Base-by-base conservation (phyloP, 257 asterid species). In the Ocimum tenuiflorum region DNA sequence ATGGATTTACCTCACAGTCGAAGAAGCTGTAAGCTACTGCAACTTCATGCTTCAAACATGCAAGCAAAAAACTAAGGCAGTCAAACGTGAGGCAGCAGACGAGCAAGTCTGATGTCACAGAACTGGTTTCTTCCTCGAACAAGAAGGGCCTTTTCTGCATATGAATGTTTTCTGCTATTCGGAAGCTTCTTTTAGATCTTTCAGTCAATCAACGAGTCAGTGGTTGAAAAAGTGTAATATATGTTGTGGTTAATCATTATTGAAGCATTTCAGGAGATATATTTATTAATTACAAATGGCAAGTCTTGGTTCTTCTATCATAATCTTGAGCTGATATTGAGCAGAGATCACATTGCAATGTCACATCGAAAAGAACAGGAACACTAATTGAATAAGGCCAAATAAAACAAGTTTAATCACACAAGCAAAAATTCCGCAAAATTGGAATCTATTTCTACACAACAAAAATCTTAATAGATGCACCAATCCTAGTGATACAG, bases 21-120 rank as follows among this genome's bases (percentile, higher is more conserved):
- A 80, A 63, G 94, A 85, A 68, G 94, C 94, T 24, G 96, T 84
- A 24, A 76, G 75, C 1, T 88, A 86, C 35, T 85, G 91, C 80
- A 83, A 71, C 77, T 82, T 71, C 68, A 75, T 82, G 79, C 84
- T 86, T 53, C 91, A 86, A 33, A 42, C 86, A 45, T 77, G 77
- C 85, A 80, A 62, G 77, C 62, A 76, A 13, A 80, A 81, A 73
- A 39, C 75, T 35, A 77, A 84, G 82, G 69, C 81, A 75, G 71
- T 58, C 33, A 85, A 80, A 47, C 48, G 38, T 31, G 86, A 67
- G 73, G 73, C 80, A 39, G 60, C 80, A 65, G 87, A 88, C 58
- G 71, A 78, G 67, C 74, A 53, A 49, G 95, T 84, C 47, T 86
- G 64, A 82, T 54, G 54, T 17, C 39, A 63, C 9, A 10, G 31